Conservation (phyloP, 2,329 filamentous ascomycete genomes). For the Chaetomiaceae sp. region DNA sequence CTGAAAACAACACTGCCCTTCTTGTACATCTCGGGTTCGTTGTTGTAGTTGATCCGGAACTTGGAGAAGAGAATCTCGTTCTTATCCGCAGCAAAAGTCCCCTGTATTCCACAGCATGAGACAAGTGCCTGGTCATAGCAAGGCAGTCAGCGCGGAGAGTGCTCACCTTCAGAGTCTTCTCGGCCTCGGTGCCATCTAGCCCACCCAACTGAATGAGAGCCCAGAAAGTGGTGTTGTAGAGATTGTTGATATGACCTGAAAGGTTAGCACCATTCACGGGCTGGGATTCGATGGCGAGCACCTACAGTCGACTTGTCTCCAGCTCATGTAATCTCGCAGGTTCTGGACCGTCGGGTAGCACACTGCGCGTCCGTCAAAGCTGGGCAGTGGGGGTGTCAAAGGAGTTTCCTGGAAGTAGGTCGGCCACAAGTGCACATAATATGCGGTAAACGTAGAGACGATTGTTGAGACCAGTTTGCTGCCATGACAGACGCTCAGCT, state of each 20-base stretch:
- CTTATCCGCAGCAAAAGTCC: conserved; percentile 81
- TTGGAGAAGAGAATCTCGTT: conserved; percentile 89
- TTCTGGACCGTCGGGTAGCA: conserved; percentile 80
- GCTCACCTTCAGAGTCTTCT: conserved; percentile 69
- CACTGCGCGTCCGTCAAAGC: conserved; percentile 88
- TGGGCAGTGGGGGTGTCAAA: conserved; percentile 71
- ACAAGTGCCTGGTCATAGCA: background rate
- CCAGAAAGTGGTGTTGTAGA: conserved; percentile 99
- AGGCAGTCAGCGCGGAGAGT: too few relatives aligned
- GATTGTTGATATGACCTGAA: conserved; percentile 90
- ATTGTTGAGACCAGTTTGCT: conserved; percentile 90
- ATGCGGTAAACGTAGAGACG: conserved; percentile 87
- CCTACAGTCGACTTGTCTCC: conserved; percentile 93
- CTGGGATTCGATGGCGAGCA: background rate
- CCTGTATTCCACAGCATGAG: conserved; percentile 43
- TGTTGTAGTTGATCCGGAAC: conserved; percentile 96
- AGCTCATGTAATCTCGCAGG: conserved; percentile 90
- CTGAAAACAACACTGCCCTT: conserved; percentile 90
- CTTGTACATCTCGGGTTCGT: conserved; percentile 85
- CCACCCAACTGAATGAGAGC: conserved; percentile 73
- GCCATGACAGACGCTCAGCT: background rate
- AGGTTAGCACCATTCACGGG: conserved; percentile 19
- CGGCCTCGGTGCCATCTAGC: conserved; percentile 71
- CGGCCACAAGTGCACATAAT: conserved; percentile 80
- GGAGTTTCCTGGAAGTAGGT: conserved; percentile 66